These are phyloP conservation scores for Bombardia bombarda DNA, from an alignment of 495 filamentous ascomycete species.

Conservation along the genomic window DNA sequence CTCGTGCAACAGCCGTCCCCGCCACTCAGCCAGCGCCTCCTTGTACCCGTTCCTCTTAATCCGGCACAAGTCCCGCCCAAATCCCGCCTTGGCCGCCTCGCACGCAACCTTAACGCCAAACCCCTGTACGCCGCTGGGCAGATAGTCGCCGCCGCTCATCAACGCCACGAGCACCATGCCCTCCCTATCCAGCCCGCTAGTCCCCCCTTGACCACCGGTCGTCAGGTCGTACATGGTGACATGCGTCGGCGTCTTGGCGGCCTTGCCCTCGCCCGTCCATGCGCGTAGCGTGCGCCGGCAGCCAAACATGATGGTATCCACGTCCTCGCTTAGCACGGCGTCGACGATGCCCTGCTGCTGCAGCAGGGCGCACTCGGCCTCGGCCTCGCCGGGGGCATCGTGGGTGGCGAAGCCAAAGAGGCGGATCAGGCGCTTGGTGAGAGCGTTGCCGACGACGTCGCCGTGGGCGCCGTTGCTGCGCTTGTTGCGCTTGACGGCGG, in stretches of 20 bases:
- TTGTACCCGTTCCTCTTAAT: slow-evolving; percentile 42
- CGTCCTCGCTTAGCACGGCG: slow-evolving; percentile 93
- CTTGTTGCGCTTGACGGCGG: slow-evolving; percentile 81
- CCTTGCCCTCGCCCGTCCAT: slow-evolving; percentile 55
- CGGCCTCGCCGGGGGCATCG: slow-evolving; percentile 89
- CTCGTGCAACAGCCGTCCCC: slow-evolving; percentile 64
- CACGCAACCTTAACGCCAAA: slow-evolving; percentile 84
- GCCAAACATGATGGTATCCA: slow-evolving; percentile 98
- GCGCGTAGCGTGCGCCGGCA: slow-evolving; percentile 69
- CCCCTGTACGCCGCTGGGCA: slow-evolving; percentile 78
- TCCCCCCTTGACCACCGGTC: slow-evolving; percentile 34
- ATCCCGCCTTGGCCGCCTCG: slow-evolving; percentile 83
- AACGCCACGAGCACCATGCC: slow-evolving; percentile 94
- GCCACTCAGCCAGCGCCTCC: slow-evolving; percentile 60
- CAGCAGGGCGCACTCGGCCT: slow-evolving; percentile 88
- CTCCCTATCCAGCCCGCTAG: slow-evolving; percentile 59
- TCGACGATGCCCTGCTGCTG: slow-evolving; percentile 84
- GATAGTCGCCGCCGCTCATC: slow-evolving; percentile 94
- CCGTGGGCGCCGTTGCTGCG: slow-evolving; percentile 45
- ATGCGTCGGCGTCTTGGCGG: slow-evolving; percentile 69
- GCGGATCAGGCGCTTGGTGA: slow-evolving; percentile 71
- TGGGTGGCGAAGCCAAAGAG: slow-evolving; percentile 81
- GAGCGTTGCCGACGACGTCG: slow-evolving; percentile 44
- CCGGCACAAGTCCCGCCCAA: slow-evolving; percentile 68
- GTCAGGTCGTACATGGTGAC: slow-evolving; percentile 64